A percentile compares a stretch with the other conserved stretches of the same genome.
Evolutionary conservation across 257 asterid genomes (phyloP).

Genomic region (Nicotiana noctiflora): DNA sequence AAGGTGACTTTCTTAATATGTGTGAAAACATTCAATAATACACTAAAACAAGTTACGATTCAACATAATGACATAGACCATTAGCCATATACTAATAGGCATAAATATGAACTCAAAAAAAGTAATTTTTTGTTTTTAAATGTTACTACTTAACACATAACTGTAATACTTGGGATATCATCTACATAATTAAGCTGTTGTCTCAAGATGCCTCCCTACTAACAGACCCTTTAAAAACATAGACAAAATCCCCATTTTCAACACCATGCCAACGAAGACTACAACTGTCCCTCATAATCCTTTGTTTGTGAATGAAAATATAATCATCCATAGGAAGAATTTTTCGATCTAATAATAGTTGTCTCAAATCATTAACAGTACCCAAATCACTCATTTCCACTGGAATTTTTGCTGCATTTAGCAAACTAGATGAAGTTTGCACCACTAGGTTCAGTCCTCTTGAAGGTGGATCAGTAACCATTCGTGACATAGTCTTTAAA

Average conservation of each 20-base stretch:
- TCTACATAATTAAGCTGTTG: neutral
- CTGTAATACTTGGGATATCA: no score
- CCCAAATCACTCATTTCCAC: constrained; percentile 48
- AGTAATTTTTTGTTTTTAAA: no score
- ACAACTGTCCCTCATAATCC: constrained; percentile 59
- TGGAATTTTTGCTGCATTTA: constrained; percentile 48
- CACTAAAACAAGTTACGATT: no score
- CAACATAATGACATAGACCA: no score
- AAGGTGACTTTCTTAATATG: no score
- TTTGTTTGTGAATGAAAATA: constrained; percentile 69
- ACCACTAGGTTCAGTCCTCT: constrained; percentile 41
- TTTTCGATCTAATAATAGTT: constrained; percentile 32
- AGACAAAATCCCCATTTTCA: constrained; percentile 53
- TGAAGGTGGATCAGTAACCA: constrained; percentile 29
- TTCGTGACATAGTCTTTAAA: constrained; percentile 27
- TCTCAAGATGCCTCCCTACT: constrained; percentile 11
- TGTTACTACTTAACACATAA: no score
- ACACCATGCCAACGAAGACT: constrained; percentile 87
- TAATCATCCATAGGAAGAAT: constrained; percentile 64
- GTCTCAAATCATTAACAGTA: constrained; percentile 39
- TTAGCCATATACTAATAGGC: no score
- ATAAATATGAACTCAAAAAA: no score
- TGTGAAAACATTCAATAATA: no score
- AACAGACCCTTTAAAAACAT: constrained; percentile 65
- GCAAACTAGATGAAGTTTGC: constrained; percentile 55